Base-by-base conservation (phyloP, 2,329 filamentous ascomycete species). In the Penicillium italicum region DNA sequence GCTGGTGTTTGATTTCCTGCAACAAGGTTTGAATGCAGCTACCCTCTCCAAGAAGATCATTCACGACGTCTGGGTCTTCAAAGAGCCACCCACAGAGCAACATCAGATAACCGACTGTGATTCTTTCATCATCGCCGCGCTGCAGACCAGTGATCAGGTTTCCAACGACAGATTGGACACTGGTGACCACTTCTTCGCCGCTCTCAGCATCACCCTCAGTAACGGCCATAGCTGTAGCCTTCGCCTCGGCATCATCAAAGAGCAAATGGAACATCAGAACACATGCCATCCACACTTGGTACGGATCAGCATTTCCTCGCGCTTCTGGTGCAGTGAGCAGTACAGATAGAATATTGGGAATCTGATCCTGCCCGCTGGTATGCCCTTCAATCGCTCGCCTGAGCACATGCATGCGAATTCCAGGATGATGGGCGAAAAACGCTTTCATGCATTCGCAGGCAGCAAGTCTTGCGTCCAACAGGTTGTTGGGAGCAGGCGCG, bases 121-220 rank as follows among this genome's bases (percentile, higher is more conserved):
- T 82, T 30, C 92, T 83, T 63, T 90, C 84, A 67, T 97, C 91
- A 46, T 91, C 86, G 14, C 83, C 83, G 37, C 87, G 84, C 64
- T 90, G 85, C 16, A 97, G 79, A 4, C 89, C 88, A 49, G 86
- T 85, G 33, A 96, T 83, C n/a, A 99, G 79, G 68, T 97, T 93
- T 5, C 89, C 88, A 9, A 91, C 85, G 56, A 97, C 83, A 1
- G 87, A 88, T 72, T 99, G 94, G 48, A 99, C 90, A 67, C 90
- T 91, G 0, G 93, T 97, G 12, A 99, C 88, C 12, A 97, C 91
- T 73, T 99, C 94, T 76, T 99, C 94, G 4, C 93, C 94, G 63
- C 82, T 90, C 33, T 88, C 86, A 22, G 90, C 89, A 71, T 97
- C 90, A 11, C 94, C 94, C 73, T 97, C 93, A 0, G 86, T 90